A percentile compares a stretch with the other conserved stretches of the same genome.
Evolutionary conservation across 148 eudicot species (phyloP).

Genomic region (Spergularia bocconei): DNA sequence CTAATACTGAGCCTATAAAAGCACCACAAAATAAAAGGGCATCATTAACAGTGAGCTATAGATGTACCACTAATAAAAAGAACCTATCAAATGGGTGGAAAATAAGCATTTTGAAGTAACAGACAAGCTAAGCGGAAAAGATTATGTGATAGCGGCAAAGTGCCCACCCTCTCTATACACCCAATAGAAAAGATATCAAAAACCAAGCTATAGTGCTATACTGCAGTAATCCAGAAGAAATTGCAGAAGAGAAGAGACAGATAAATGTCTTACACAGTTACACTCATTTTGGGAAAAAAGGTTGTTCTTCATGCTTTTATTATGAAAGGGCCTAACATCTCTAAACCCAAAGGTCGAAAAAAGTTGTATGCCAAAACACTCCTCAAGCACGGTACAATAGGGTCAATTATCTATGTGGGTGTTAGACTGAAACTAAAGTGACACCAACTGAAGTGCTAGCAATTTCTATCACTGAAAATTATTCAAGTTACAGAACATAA

Average conservation of each 20-base stretch:
- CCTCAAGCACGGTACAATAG: not conserved
- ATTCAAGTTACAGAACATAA: not conserved
- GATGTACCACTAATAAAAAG: not conserved
- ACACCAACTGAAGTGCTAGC: not conserved
- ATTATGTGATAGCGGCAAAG: not conserved
- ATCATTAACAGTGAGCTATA: not conserved
- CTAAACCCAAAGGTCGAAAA: not conserved
- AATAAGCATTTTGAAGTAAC: not conserved
- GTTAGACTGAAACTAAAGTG: not conserved
- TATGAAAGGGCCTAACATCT: not conserved
- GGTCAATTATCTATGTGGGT: not conserved
- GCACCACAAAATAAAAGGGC: no score
- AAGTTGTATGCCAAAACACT: not conserved
- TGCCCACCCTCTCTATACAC: not conserved
- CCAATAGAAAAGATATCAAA: not conserved
- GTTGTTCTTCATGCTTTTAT: not conserved
- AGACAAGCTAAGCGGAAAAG: not conserved
- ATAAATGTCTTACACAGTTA: not conserved
- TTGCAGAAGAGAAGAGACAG: not conserved
- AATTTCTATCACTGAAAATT: not conserved
- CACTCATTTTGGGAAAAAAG: not conserved
- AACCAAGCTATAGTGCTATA: not conserved
- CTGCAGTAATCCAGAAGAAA: not conserved
- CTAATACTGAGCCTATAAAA: not conserved
- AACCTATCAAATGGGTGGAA: not conserved